Conservation (phyloP, 768 basidiomycete species). For the Termitomyces sp. region DNA sequence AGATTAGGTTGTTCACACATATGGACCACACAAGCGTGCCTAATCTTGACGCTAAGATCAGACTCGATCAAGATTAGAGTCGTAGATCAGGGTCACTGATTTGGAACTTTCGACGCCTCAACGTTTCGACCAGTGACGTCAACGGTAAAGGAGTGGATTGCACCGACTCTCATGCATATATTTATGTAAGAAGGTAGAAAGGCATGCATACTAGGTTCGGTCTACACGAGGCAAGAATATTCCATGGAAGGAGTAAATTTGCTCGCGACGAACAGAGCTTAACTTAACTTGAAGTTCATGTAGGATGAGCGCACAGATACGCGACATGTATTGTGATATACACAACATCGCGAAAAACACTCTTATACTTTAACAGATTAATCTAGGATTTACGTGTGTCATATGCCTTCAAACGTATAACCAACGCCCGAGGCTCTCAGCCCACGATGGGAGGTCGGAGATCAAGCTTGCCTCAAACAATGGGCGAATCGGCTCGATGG, state of each 20-base stretch:
- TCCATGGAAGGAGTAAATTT: not conserved
- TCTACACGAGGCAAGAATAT: slow-evolving; percentile 8
- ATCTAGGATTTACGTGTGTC: slow-evolving; percentile 1
- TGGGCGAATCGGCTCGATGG: slow-evolving; percentile 31
- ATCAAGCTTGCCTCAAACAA: slow-evolving; percentile 40
- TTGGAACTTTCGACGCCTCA: slow-evolving; percentile 6
- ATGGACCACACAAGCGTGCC: slow-evolving; percentile 1
- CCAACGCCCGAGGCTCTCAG: slow-evolving; percentile 52
- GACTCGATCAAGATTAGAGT: slow-evolving; percentile 15
- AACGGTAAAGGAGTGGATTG: slow-evolving; percentile 6
- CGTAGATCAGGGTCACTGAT: slow-evolving; percentile 21
- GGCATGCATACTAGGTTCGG: not conserved
- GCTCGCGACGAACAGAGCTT: not conserved
- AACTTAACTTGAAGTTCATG: not conserved
- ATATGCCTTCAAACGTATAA: slow-evolving; percentile 45
- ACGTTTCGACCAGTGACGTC: slow-evolving; percentile 12
- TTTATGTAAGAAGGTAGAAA: not conserved
- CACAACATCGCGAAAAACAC: not conserved
- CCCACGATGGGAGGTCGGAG: slow-evolving; percentile 51
- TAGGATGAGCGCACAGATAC: not conserved
- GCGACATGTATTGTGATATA: not conserved
- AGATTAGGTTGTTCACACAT: slow-evolving; percentile 13
- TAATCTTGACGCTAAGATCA: slow-evolving; percentile 17
- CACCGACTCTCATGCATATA: not conserved
- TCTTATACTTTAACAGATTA: not conserved